Percentiles rank a stretch among this genome's conserved stretches.
phyloP scores from a whole-genome alignment of 2,329 filamentous ascomycete genomes.

The Xylaria sp. region DNA sequence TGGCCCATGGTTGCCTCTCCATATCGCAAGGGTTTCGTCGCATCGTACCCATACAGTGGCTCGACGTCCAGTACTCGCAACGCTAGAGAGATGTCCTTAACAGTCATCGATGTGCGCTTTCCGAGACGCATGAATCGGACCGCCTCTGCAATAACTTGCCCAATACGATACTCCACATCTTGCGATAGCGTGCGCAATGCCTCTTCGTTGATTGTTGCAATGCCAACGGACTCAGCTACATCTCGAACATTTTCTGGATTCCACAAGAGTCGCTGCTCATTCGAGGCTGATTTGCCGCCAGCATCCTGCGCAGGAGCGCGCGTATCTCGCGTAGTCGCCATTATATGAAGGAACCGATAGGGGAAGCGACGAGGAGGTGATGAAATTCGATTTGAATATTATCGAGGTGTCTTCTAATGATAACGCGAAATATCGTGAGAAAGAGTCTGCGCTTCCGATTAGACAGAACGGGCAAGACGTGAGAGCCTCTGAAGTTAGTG shows the following conservation, averaged over 20 bases:
- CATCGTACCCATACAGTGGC: slow-evolving; percentile 96
- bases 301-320: slow-evolving; percentile 44
- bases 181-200: slow-evolving; percentile 88
- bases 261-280: slow-evolving; percentile 72
- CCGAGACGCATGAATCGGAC: slow-evolving; percentile 96
- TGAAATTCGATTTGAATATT: neutral
- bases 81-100: slow-evolving; percentile 89
- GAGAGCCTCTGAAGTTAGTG: too few relatives aligned
- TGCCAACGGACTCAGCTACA: slow-evolving; percentile 95
- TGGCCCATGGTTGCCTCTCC: slow-evolving; percentile 95
- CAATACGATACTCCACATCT: slow-evolving; percentile 94
- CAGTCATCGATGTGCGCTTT: slow-evolving; percentile 85
- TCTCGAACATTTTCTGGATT: slow-evolving; percentile 96
- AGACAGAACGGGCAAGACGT: too few relatives aligned
- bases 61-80: slow-evolving; percentile 90
- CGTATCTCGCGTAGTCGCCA: slow-evolving; percentile 43
- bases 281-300: slow-evolving; percentile 36
- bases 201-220: slow-evolving; percentile 82
- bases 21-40: slow-evolving; percentile 86
- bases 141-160: slow-evolving; percentile 92
- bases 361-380: neutral
- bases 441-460: too few relatives aligned
- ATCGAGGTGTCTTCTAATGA: neutral
- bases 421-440: neutral
- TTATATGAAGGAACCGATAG: slow-evolving; percentile 18